These are phyloP conservation scores for Grammothele lineata DNA, from an alignment of 768 basidiomycete genomes.

Conservation along the genomic window DNA sequence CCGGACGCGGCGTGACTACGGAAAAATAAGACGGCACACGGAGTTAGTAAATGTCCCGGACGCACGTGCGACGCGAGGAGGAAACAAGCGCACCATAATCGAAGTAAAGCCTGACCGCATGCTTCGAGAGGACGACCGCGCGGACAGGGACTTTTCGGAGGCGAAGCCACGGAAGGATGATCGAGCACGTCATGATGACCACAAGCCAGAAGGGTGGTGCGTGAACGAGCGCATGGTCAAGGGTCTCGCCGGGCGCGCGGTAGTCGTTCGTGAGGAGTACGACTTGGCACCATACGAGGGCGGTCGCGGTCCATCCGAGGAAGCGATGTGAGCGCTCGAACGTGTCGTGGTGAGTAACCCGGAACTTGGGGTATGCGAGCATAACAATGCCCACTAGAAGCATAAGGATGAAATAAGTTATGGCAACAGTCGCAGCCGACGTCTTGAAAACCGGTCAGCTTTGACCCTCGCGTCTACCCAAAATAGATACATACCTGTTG, in stretches of 20 bases:
- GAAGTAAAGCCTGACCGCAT: slow-evolving; percentile 56
- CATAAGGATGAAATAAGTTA: slow-evolving; percentile 48
- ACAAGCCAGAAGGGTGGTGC: slow-evolving; percentile 55
- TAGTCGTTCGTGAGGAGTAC: slow-evolving; percentile 53
- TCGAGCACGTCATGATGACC: slow-evolving; percentile 47
- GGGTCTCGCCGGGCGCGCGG: slow-evolving; percentile 30
- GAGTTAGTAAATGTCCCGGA: too few species aligned
- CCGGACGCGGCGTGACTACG: slow-evolving; percentile 29
- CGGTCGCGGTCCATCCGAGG: slow-evolving; percentile 50
- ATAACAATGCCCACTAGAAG: slow-evolving; percentile 45
- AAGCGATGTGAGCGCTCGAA: slow-evolving; percentile 58
- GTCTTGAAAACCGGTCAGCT: slow-evolving; percentile 34
- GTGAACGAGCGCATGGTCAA: slow-evolving; percentile 40
- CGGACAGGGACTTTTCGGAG: slow-evolving; percentile 53
- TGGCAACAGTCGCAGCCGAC: slow-evolving; percentile 42
- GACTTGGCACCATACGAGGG: slow-evolving; percentile 53
- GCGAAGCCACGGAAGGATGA: slow-evolving; percentile 57
- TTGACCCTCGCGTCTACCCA: slow-evolving; percentile 37
- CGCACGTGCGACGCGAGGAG: too few species aligned
- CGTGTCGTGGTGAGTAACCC: slow-evolving; percentile 43
- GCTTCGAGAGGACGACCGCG: slow-evolving; percentile 48
- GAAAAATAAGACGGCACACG: neutral
- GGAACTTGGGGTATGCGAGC: slow-evolving; percentile 48
- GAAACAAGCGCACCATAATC: slow-evolving; percentile 45
- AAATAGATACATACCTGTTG: slow-evolving; percentile 39